A percentile compares a stretch with the other conserved stretches of the same genome.
Conservation (phyloP, 306 rosid species). For the Pterocarpus santalinus region DNA sequence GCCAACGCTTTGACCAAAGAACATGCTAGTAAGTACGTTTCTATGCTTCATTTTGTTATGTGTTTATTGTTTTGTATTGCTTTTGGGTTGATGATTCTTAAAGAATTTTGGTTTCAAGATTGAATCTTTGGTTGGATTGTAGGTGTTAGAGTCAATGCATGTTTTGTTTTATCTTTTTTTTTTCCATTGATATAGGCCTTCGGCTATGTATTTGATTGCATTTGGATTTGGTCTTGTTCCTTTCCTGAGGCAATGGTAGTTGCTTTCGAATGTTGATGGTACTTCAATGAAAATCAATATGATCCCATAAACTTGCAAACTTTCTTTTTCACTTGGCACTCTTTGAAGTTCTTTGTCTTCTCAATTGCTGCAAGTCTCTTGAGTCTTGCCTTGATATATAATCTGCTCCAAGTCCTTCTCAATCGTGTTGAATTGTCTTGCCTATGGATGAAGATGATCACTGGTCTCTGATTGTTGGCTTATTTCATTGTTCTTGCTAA, state of each 20-base stretch:
- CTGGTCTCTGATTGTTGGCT: neutral
- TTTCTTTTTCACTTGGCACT: neutral
- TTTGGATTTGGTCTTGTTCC: conserved; percentile 34
- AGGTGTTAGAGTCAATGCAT: conserved; percentile 16
- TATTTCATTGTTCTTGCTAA: conserved; percentile 7
- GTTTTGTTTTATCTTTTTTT: neutral
- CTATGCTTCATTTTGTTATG: conserved; percentile 54
- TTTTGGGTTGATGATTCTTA: conserved; percentile 11
- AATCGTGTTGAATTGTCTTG: conserved; percentile 22
- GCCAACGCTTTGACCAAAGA: conserved; percentile 70
- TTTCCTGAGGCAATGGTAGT: neutral
- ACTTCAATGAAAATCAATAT: conserved; percentile 23
- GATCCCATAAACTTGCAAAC: conserved; percentile 33
- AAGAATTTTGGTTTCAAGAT: conserved; percentile 6
- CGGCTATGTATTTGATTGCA: neutral
- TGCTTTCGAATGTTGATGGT: neutral
- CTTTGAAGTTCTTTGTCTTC: conserved; percentile 4
- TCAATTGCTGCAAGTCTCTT: conserved; percentile 3
- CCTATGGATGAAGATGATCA: neutral
- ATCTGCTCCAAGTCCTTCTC: conserved; percentile 20
- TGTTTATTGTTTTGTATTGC: conserved; percentile 36
- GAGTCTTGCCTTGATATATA: neutral
- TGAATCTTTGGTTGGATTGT: conserved; percentile 33
- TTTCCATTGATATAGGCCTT: conserved; percentile 12
- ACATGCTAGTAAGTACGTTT: conserved; percentile 99